These are phyloP conservation scores for Fraxinus latifolia DNA, from an alignment of 305 asterid genomes.

Conservation along the genomic window DNA sequence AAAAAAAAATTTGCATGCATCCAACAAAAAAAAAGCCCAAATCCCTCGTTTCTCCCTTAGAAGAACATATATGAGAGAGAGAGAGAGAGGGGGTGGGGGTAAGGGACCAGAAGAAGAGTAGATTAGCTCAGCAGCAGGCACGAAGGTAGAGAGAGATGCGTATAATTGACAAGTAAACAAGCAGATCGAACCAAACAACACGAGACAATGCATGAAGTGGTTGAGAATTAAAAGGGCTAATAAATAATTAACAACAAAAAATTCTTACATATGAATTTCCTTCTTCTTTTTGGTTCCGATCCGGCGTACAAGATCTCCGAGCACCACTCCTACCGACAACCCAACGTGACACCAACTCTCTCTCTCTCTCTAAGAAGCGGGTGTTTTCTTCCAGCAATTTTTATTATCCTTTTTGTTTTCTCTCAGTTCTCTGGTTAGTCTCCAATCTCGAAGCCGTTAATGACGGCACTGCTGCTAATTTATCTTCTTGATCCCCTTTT, in stretches of 20 bases:
- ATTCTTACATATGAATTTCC: constrained; percentile 26
- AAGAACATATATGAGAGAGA: background rate
- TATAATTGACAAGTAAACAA: constrained; percentile 15
- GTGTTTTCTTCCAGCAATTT: constrained; percentile 20
- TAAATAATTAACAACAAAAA: background rate
- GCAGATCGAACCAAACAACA: constrained; percentile 45
- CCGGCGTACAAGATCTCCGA: constrained; percentile 24
- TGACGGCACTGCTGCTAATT: constrained; percentile 34
- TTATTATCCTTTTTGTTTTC: background rate
- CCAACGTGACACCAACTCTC: constrained; percentile 42
- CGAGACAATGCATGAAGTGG: constrained; percentile 13
- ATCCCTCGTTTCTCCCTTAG: background rate
- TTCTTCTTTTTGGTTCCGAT: constrained; percentile 35
- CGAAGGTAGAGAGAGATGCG: background rate
- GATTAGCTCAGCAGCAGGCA: background rate
- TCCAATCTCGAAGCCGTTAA: constrained; percentile 57
- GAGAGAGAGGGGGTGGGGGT: background rate
- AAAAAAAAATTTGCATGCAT: background rate
- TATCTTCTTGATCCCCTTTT: background rate
- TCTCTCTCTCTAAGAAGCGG: constrained; percentile 16
- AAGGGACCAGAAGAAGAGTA: background rate
- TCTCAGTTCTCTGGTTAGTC: constrained; percentile 37
- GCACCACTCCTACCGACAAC: constrained; percentile 35
- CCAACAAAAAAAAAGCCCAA: constrained; percentile 8
- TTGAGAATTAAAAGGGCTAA: background rate